These are phyloP conservation scores for Sporothrix inflata DNA, from an alignment of 2,329 filamentous ascomycete species.

Conservation along the genomic window DNA sequence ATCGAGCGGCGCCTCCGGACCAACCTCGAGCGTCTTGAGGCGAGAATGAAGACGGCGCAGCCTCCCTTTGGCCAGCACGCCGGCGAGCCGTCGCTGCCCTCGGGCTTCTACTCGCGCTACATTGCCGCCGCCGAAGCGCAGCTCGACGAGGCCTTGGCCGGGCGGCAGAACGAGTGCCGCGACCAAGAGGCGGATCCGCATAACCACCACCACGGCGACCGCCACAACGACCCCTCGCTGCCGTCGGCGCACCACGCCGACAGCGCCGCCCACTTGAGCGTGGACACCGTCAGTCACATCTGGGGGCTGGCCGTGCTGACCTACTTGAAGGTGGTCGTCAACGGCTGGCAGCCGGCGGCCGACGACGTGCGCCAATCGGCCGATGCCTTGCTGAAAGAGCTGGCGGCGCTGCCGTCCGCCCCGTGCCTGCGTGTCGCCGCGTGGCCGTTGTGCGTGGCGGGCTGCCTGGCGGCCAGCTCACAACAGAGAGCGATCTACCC, in stretches of 20 bases:
- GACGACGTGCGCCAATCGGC: constrained; percentile 32
- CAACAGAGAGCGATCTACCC: constrained; percentile 45
- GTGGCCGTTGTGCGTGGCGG: constrained; percentile 45
- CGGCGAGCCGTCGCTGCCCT: background rate
- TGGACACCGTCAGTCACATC: constrained; percentile 39
- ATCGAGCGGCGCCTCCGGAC: constrained; percentile 43
- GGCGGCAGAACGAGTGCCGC: background rate
- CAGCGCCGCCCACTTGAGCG: background rate
- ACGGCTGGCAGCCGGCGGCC: constrained; percentile 48
- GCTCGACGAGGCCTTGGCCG: background rate
- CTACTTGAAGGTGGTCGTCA: constrained; percentile 54
- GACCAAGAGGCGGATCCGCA: background rate
- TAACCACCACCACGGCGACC: background rate
- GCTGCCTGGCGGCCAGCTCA: constrained; percentile 42
- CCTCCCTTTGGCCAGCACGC: background rate
- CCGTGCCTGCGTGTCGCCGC: constrained; percentile 41
- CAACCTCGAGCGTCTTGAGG: constrained; percentile 40
- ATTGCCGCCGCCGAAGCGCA: constrained; percentile 14
- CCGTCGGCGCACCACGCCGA: background rate
- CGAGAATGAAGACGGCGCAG: background rate
- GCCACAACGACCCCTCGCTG: background rate
- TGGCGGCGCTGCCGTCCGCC: constrained; percentile 36
- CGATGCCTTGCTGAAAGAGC: constrained; percentile 31
- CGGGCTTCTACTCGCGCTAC: constrained; percentile 28
- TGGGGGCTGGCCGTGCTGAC: constrained; percentile 54